Conservation (phyloP, 2,329 filamentous ascomycete genomes). For the Thelonectria blattea region DNA sequence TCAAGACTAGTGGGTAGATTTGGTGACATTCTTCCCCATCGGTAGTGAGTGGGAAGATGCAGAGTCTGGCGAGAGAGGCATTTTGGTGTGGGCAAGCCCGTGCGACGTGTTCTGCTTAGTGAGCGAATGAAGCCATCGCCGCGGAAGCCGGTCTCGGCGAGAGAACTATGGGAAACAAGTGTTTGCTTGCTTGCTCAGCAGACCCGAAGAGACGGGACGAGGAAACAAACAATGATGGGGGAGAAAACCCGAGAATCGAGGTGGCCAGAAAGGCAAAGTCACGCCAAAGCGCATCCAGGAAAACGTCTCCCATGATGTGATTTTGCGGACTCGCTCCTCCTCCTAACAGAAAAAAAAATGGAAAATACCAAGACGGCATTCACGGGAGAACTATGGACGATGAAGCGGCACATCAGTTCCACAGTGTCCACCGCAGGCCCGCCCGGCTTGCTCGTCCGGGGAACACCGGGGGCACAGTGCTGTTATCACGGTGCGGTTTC, state of each 20-base stretch:
- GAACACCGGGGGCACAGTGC: conserved; percentile 10
- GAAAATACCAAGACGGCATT: no score
- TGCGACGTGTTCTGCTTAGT: not conserved
- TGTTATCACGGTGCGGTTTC: conserved; percentile 1
- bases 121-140: not conserved
- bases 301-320: conserved; percentile 3
- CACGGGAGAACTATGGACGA: not conserved
- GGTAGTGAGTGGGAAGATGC: not conserved
- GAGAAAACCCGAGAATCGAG: not conserved
- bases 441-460: conserved; percentile 4
- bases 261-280: conserved; percentile 1
- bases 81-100: not conserved
- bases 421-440: not conserved
- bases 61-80: not conserved
- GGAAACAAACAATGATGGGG: not conserved
- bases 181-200: no score
- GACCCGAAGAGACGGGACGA: not conserved
- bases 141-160: not conserved
- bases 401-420: conserved; percentile 10
- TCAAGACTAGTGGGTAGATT: not conserved
- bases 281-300: not conserved
- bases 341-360: not conserved
- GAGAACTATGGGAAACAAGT: no score
- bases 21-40: not conserved
- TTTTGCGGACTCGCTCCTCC: not conserved